These are phyloP conservation scores for Toxicodendron radicans DNA, from an alignment of 345 rosid species.

Conservation along the genomic window DNA sequence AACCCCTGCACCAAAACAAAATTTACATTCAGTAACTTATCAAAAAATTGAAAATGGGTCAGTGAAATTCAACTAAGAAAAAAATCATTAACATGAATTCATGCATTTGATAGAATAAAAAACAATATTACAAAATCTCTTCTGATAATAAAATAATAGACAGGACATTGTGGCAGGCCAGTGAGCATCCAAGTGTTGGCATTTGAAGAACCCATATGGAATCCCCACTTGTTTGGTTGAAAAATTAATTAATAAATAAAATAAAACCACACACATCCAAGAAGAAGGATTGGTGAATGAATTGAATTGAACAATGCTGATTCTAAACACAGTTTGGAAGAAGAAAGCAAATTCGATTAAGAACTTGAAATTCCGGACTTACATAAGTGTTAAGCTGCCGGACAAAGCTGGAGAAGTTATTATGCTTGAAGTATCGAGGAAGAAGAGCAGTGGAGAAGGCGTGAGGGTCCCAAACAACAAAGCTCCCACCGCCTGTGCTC, in stretches of 20 bases:
- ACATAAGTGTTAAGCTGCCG: constrained; percentile 91
- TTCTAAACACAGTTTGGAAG: background rate
- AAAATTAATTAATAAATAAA: background rate
- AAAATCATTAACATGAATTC: background rate
- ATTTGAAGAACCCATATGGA: background rate
- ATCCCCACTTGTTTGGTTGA: background rate
- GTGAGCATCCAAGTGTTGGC: background rate
- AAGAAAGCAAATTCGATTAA: background rate
- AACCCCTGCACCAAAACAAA: constrained; percentile 54
- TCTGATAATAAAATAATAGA: background rate
- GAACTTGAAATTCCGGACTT: constrained; percentile 23
- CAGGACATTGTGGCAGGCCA: background rate
- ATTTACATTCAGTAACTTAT: background rate
- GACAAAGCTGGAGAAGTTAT: constrained; percentile 89
- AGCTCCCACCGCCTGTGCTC: constrained; percentile 65
- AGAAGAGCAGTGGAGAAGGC: constrained; percentile 63
- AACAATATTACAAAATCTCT: no score
- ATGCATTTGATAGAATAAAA: background rate
- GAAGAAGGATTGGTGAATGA: background rate
- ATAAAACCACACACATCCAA: no score
- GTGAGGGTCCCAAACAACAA: constrained; percentile 80
- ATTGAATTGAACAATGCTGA: background rate
- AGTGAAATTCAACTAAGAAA: background rate
- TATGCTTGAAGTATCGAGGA: constrained; percentile 86
- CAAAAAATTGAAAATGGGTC: constrained; percentile 2